phyloP scores from a whole-genome alignment of 169 alveolate species.

The Perkinsus olseni region DNA sequence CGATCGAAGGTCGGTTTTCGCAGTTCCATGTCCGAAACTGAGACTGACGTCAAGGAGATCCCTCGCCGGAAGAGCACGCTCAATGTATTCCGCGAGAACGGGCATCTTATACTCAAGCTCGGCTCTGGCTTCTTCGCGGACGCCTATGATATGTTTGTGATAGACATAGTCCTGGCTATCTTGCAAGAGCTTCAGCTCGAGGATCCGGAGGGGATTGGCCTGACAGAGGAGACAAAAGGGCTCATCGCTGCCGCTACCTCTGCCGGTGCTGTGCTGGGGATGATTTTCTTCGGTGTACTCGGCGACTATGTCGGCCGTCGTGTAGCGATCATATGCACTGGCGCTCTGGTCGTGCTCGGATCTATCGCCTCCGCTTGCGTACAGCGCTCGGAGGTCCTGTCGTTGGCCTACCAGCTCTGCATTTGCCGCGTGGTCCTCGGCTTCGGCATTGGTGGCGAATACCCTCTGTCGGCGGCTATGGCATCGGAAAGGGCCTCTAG shows the following conservation, averaged over 20 bases:
- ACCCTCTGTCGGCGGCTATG: slow-evolving; percentile 41
- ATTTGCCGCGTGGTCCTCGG: slow-evolving; percentile 16
- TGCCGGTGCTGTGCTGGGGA: slow-evolving; percentile 21
- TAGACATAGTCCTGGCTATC: slow-evolving; percentile 29
- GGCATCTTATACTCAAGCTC: neutral
- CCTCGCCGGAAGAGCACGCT: neutral
- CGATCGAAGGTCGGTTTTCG: too few relatives aligned
- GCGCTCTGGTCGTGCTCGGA: neutral
- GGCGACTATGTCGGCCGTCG: slow-evolving; percentile 24
- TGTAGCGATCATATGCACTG: slow-evolving; percentile 1
- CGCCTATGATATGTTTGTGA: slow-evolving; percentile 43
- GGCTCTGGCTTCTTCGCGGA: slow-evolving; percentile 41
- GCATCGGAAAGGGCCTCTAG: slow-evolving; percentile 23
- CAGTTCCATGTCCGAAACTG: too few relatives aligned
- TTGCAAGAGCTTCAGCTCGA: neutral
- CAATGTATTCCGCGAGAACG: neutral
- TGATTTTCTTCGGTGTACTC: slow-evolving; percentile 14
- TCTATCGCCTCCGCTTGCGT: neutral
- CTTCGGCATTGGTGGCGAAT: slow-evolving; percentile 47
- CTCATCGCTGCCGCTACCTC: slow-evolving; percentile 23
- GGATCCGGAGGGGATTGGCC: neutral
- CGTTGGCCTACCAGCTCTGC: neutral
- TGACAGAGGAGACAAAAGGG: neutral
- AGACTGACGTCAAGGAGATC: neutral
- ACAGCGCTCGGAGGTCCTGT: neutral